These are phyloP conservation scores for Wallemia hederae DNA, from an alignment of 1,284 basidiomycete species.

Conservation along the genomic window DNA sequence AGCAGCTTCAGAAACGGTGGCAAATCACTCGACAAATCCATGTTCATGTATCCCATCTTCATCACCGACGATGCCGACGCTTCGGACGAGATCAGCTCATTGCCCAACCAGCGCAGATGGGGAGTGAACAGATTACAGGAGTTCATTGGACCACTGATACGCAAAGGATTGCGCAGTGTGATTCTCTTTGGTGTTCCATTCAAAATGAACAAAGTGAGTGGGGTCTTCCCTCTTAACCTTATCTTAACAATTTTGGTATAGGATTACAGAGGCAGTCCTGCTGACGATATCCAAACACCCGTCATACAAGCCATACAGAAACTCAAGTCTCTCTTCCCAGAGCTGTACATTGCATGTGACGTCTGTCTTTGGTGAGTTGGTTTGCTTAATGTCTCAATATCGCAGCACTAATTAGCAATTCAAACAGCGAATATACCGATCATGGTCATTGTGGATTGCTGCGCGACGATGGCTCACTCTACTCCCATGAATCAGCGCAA, in stretches of 20 bases:
- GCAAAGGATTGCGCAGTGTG: conserved; percentile 68
- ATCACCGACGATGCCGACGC: conserved; percentile 74
- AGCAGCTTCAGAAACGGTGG: conserved; percentile 17
- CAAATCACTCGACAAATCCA: conserved; percentile 46
- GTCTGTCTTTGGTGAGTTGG: too few species aligned
- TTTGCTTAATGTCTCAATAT: too few species aligned
- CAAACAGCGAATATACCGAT: conserved; percentile 95
- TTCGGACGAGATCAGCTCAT: conserved; percentile 35
- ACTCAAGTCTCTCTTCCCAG: conserved; percentile 46
- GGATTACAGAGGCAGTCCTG: conserved; percentile 56
- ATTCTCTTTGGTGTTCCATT: conserved; percentile 91
- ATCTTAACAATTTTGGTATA: conserved; percentile 14
- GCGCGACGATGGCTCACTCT: conserved; percentile 37
- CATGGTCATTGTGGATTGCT: conserved; percentile 90
- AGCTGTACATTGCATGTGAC: conserved; percentile 64
- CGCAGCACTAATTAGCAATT: too few species aligned
- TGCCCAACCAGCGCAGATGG: conserved; percentile 77
- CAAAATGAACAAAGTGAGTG: conserved; percentile 42
- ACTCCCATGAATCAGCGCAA: conserved; percentile 41
- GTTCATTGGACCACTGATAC: conserved; percentile 60
- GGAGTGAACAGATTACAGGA: conserved; percentile 69
- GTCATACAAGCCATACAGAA: conserved; percentile 70
- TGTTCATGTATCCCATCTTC: conserved; percentile 96
- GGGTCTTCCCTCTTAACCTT: background rate
- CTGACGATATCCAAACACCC: conserved; percentile 67